Base-by-base conservation (phyloP, 257 asterid genomes). In the Lithospermum erythrorhizon region DNA sequence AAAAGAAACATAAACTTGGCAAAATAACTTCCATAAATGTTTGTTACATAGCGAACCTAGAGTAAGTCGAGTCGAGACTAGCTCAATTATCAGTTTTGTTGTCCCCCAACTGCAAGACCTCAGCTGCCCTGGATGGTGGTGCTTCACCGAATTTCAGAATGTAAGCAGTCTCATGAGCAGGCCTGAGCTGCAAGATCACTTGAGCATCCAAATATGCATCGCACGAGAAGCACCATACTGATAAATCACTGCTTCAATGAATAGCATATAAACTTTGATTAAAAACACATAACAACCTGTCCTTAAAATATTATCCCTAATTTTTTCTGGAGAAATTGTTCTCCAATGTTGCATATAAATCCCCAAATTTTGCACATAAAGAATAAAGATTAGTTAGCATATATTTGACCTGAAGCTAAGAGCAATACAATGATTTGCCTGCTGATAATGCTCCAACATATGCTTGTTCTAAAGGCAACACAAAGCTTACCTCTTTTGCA, bases 401-500 rank as follows among this genome's bases (percentile, higher is more conserved):
- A 27, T 29, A 15, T 48, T 22, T 29, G 65, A 85, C 97, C 96
- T 87, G 80, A 57, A 90, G 74, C 96, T 90, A 20, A 90, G 76
- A 3, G 95, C 98, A 62, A 87, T 19, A 47, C 74, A 68, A 61
- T 90, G 98, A 25, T 70, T 41, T 0, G 55, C 45, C 57, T 74
- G 78, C 67, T 76, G 82, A 69, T 70, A 79, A 72, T 90, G 98
- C 68, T 85, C 84, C 3, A 90, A 78, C 96, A 90, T 87, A 86
- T 90, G 98, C 79, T 81, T 83, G 84, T 87, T 90, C 69, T 85
- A 90, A 32, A 96, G 90, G 76, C 98, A 80, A 68, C 98, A 90
- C 6, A 87, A 79, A 27, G 32, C n/a, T n/a, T 0, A 90, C 98
- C 16, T 85, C 81, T 73, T 87, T 85, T 27, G 75, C 98, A 90